Percentiles rank a stretch among this genome's conserved stretches.
These are phyloP conservation scores for Corynascus novoguineensis DNA, from an alignment of 495 filamentous ascomycete genomes.

Conservation along the genomic window DNA sequence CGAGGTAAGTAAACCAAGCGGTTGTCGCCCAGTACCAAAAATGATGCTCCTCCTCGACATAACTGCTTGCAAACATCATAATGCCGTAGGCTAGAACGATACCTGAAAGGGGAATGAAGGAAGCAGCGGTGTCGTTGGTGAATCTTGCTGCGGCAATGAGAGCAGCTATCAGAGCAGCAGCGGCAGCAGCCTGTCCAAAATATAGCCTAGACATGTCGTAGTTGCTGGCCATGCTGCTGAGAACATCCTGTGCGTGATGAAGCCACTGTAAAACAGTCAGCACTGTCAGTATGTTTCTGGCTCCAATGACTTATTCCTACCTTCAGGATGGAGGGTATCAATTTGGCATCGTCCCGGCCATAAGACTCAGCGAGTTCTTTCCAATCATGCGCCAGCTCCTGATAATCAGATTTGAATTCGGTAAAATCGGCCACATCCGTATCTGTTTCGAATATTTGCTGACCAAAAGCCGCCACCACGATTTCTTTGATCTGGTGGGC, in stretches of 20 bases:
- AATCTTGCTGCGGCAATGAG: conserved; percentile 17
- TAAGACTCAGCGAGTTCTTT: conserved; percentile 29
- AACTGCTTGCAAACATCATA: conserved; percentile 98
- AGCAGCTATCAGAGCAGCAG: conserved; percentile 23
- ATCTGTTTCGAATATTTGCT: conserved; percentile 44
- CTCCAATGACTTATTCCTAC: conserved; percentile 15
- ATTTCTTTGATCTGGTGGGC: conserved; percentile 71
- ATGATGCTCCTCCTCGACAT: conserved; percentile 95
- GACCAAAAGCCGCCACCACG: conserved; percentile 62
- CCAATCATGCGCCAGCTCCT: conserved; percentile 66
- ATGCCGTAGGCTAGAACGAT: conserved; percentile 58
- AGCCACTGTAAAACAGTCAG: conserved; percentile 50
- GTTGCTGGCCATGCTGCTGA: conserved; percentile 86
- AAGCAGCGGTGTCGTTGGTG: background rate
- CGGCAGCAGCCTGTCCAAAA: conserved; percentile 29
- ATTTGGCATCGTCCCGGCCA: conserved; percentile 18
- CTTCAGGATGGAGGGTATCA: conserved; percentile 27
- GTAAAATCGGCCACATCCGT: conserved; percentile 38
- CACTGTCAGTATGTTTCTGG: conserved; percentile 14
- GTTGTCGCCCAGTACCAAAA: conserved; percentile 94
- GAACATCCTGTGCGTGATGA: conserved; percentile 60
- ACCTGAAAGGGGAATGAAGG: conserved; percentile 27
- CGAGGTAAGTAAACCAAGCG: conserved; percentile 66
- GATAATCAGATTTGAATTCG: conserved; percentile 42
- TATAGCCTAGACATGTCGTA: conserved; percentile 59